Conservation (phyloP, 495 filamentous ascomycete genomes). For the Penicillium arizonense region DNA sequence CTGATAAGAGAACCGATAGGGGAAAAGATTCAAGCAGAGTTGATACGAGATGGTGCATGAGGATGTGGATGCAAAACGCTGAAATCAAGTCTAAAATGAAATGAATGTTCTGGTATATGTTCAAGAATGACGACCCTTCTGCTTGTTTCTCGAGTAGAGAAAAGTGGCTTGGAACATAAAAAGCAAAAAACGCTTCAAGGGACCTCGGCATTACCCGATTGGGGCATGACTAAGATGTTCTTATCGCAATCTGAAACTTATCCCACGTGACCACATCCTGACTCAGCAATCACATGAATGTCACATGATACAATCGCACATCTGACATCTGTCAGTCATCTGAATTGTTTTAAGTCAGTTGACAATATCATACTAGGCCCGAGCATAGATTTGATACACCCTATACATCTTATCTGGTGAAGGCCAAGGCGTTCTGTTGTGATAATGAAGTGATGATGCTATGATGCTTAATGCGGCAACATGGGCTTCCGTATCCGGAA, state of each 20-base stretch:
- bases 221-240: not conserved
- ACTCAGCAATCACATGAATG: too few species aligned
- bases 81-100: not conserved
- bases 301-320: not conserved
- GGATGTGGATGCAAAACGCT: not conserved
- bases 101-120: not conserved
- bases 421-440: conserved; percentile 1
- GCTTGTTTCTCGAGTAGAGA: not conserved
- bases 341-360: conserved; percentile 17
- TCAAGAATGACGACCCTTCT: not conserved
- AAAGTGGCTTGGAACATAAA: not conserved
- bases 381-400: not conserved
- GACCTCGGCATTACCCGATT: conserved; percentile 17
- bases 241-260: too few species aligned
- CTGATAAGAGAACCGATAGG: conserved; percentile 32
- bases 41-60: conserved; percentile 17
- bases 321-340: not conserved
- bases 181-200: conserved; percentile 8
- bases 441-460: conserved; percentile 21
- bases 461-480: conserved; percentile 31
- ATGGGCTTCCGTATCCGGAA: conserved; percentile 30
- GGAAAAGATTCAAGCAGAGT: conserved; percentile 24
- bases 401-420: not conserved
- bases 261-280: too few species aligned
- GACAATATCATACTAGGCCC: conserved; percentile 16